phyloP scores from a whole-genome alignment of 179 eudicot species.

The Nepenthes alata region DNA sequence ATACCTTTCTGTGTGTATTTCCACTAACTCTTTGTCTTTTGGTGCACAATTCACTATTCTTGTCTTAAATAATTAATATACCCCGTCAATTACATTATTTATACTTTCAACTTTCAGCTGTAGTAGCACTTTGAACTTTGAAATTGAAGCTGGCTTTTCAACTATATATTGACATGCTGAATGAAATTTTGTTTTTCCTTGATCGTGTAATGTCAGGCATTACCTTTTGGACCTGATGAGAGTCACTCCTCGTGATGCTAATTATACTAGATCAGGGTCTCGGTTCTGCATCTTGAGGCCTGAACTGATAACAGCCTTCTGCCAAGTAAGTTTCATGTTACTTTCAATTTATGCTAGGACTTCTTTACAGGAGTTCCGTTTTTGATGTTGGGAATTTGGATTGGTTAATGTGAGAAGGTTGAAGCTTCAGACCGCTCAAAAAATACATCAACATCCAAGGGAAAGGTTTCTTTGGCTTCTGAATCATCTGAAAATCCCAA shows the following conservation, averaged over 20 bases:
- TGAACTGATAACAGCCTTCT: conserved; percentile 71
- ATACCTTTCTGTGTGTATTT: too few relatives aligned
- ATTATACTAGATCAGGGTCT: conserved; percentile 73
- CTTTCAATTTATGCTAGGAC: conserved; percentile 1
- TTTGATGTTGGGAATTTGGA: not conserved
- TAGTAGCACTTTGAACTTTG: too few relatives aligned
- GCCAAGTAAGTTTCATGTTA: conserved; percentile 40
- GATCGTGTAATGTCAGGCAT: conserved; percentile 43
- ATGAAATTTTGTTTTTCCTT: not conserved
- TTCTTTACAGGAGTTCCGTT: not conserved
- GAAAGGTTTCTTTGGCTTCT: conserved; percentile 22
- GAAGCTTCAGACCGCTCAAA: conserved; percentile 45
- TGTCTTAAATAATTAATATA: too few relatives aligned
- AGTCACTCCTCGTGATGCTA: conserved; percentile 99
- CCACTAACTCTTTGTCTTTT: too few relatives aligned
- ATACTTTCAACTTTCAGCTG: too few relatives aligned
- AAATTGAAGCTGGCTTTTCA: too few relatives aligned
- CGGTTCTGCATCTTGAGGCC: conserved; percentile 94
- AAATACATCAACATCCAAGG: conserved; percentile 15
- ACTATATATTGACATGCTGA: not conserved
- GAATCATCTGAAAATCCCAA: conserved; percentile 25
- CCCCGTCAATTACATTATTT: too few relatives aligned
- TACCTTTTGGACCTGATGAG: conserved; percentile 98
- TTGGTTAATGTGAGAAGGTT: conserved; percentile 30
- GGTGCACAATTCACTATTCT: too few relatives aligned